Conservation (phyloP, 352 stramenopile genomes). For the Plasmopara muralis region DNA sequence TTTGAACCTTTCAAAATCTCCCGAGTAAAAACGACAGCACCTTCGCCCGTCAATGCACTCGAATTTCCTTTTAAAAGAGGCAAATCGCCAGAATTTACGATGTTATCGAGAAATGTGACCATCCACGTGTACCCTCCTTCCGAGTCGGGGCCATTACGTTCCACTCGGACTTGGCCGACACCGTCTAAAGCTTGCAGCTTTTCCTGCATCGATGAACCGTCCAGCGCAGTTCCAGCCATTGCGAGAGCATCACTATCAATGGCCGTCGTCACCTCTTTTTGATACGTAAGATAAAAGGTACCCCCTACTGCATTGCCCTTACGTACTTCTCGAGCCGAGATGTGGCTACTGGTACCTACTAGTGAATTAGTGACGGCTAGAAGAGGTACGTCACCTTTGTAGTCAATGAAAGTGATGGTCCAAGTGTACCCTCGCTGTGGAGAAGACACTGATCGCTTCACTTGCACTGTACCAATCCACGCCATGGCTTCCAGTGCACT, state of each 20-base stretch:
- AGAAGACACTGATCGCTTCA: slow-evolving; percentile 36
- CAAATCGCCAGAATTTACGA: slow-evolving; percentile 55
- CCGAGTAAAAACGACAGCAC: slow-evolving; percentile 34
- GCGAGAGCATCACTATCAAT: slow-evolving; percentile 29
- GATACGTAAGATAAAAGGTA: slow-evolving; percentile 53
- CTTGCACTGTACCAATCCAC: slow-evolving; percentile 56
- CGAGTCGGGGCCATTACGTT: slow-evolving; percentile 43
- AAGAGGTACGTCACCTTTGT: slow-evolving; percentile 53
- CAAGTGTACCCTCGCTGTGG: slow-evolving; percentile 65
- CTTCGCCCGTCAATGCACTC: slow-evolving; percentile 30
- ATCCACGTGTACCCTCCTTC: slow-evolving; percentile 60
- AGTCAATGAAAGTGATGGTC: slow-evolving; percentile 72
- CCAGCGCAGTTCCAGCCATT: slow-evolving; percentile 27
- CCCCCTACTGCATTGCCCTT: slow-evolving; percentile 66
- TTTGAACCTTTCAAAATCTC: slow-evolving; percentile 66
- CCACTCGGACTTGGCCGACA: slow-evolving; percentile 40
- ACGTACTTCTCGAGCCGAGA: slow-evolving; percentile 51
- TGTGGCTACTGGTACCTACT: slow-evolving; percentile 46
- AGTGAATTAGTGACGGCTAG: slow-evolving; percentile 55
- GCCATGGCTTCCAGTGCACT: slow-evolving; percentile 45
- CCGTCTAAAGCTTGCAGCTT: slow-evolving; percentile 57
- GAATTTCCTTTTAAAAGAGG: slow-evolving; percentile 37
- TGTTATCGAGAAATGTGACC: slow-evolving; percentile 69
- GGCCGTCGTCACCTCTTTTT: slow-evolving; percentile 20
- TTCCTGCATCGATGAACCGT: slow-evolving; percentile 68